These are phyloP conservation scores for Aspergillus caelatus DNA, from an alignment of 2,329 filamentous ascomycete genomes.

Conservation along the genomic window DNA sequence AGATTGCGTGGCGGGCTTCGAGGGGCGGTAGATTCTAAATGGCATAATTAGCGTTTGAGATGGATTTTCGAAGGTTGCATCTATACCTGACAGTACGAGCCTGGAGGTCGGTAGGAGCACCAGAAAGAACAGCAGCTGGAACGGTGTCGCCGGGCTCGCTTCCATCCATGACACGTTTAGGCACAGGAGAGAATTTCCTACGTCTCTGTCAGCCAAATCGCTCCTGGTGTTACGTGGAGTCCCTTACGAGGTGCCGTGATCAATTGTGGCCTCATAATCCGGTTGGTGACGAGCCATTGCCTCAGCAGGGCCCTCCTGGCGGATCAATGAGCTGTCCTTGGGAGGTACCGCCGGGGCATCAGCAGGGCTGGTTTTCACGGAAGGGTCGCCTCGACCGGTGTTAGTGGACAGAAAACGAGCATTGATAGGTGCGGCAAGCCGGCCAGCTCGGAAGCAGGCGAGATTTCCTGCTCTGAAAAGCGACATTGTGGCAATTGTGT, in stretches of 20 bases:
- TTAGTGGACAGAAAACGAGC: constrained; percentile 45
- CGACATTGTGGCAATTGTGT: constrained; percentile 58
- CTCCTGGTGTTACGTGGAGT: constrained; percentile 6
- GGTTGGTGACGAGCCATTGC: constrained; percentile 68
- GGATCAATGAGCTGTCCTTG: constrained; percentile 51
- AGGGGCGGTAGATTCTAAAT: constrained; percentile 81
- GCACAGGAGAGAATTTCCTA: constrained; percentile 88
- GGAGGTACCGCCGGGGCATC: constrained; percentile 47
- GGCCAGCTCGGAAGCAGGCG: constrained; percentile 36
- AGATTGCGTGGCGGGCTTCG: constrained; percentile 96
- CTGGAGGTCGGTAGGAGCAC: constrained; percentile 91
- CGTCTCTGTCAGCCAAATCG: constrained; percentile 28
- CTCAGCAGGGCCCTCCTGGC: constrained; percentile 53
- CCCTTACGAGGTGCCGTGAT: constrained; percentile 87
- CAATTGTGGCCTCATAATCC: constrained; percentile 77
- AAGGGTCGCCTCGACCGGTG: constrained; percentile 51
- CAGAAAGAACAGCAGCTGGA: constrained; percentile 84
- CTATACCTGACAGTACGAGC: constrained; percentile 87
- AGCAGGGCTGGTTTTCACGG: constrained; percentile 54
- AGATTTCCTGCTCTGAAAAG: constrained; percentile 60
- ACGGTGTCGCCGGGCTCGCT: constrained; percentile 76
- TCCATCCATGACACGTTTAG: constrained; percentile 86
- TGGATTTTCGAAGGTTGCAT: neutral
- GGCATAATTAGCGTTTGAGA: constrained; percentile 16
- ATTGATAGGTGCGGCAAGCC: constrained; percentile 36